Evolutionary conservation across 805 yeast species (phyloP), one percentile per base, ranked within the genome.

Genomic region (Ogataea thermomethanolica): DNA sequence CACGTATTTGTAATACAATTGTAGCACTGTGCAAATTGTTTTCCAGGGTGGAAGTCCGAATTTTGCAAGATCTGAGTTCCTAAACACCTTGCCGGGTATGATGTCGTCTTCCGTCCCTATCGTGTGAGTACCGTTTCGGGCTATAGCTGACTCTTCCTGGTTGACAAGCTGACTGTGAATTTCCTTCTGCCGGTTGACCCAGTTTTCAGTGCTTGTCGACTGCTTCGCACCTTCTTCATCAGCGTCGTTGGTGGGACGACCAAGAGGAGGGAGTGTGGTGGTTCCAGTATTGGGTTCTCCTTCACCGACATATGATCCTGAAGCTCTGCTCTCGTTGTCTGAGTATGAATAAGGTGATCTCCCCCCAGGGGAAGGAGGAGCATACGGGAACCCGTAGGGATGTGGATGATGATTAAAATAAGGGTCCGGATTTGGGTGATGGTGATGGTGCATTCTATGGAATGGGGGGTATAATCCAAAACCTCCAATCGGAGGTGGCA

Each of bases 1-100:
- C n/a, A 64, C 56, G 47, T 69, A 71, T 29, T 67, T 53, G 48
- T 67, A 71, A 45, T 59, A 71, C 7, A 69, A 43, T 37, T 68
- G 71, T 29, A 70, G 51, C 29, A 70, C 45, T 2, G 52, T 43
- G 26, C 55, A 56, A 2, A 67, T 54, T 0, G 62, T 59, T 30
- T 48, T 43, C 60, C 65, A 59, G 26, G 58, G 43, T 3, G 76
- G 76, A 7, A 71, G 50, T 7, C 67, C 71, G 30, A 58, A 55
- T 25, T 45, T 44, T 8, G 45, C 52, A 7, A 68, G 48, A 20
- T 61, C 63, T 9, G 51, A 50, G 27, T 63, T 63, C 1, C 62
- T 48, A 7, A 67, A 46, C 20, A 17, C 20, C 20, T 17, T 1
- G 30, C 37, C 10, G 24, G 27, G 5, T 45, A 14, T 17, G 5